Evolutionary conservation across 1,139 yeast genomes (phyloP).

Genomic region (Saccharomyces uvarum): DNA sequence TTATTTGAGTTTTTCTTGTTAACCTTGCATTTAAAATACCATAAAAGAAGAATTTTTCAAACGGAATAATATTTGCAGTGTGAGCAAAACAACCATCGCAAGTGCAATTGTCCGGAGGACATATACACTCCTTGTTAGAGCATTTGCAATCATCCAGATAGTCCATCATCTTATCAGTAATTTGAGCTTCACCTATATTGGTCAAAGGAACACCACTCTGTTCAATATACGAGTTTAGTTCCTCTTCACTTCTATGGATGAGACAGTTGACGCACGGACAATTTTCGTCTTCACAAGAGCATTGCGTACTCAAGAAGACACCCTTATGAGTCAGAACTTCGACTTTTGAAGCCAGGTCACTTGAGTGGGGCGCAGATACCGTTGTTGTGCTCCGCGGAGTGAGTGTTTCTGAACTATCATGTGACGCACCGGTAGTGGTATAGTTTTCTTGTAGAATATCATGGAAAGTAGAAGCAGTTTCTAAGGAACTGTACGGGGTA

Average conservation of each 20-base stretch:
- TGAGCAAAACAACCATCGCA: slow-evolving; percentile 20
- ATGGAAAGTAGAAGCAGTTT: background rate
- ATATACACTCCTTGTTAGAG: slow-evolving; percentile 15
- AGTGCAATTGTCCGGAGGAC: slow-evolving; percentile 5
- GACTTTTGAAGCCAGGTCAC: background rate
- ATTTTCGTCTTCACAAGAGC: slow-evolving; percentile 27
- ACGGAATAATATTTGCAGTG: slow-evolving; percentile 23
- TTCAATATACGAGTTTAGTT: slow-evolving; percentile 24
- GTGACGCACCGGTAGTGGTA: background rate
- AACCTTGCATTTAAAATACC: slow-evolving; percentile 24
- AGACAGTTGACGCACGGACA: slow-evolving; percentile 31
- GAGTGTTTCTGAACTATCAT: background rate
- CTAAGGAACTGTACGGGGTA: background rate
- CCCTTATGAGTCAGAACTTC: slow-evolving; percentile 26
- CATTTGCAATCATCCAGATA: slow-evolving; percentile 6
- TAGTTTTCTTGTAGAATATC: background rate
- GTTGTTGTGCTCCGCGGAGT: background rate
- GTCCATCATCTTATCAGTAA: slow-evolving; percentile 10
- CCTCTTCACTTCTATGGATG: slow-evolving; percentile 31
- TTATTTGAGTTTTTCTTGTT: slow-evolving; percentile 24
- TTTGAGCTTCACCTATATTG: slow-evolving; percentile 19
- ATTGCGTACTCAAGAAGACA: slow-evolving; percentile 28
- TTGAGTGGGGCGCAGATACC: background rate
- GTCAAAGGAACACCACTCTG: slow-evolving; percentile 29
- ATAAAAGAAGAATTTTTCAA: slow-evolving; percentile 20